Conservation (phyloP, 805 yeast species). For the Nakazawaea sp. region DNA sequence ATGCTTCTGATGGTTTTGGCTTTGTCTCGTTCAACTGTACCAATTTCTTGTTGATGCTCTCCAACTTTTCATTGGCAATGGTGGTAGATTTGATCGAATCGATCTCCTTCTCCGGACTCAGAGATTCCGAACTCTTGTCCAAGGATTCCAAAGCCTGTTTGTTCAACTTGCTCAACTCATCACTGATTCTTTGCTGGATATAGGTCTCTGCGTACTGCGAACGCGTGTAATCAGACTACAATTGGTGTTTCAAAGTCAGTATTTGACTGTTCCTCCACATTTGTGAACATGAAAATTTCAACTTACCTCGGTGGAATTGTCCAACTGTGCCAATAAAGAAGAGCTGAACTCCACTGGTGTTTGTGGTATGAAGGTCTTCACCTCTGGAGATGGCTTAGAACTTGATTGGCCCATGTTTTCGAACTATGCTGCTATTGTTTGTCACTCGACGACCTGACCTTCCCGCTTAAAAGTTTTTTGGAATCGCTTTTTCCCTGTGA, state of each 20-base stretch:
- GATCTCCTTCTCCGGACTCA: conserved; percentile 26
- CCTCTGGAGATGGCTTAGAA: conserved; percentile 47
- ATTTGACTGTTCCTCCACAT: too few relatives aligned
- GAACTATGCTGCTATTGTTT: too few relatives aligned
- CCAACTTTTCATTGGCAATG: conserved; percentile 25
- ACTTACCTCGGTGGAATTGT: conserved; percentile 47
- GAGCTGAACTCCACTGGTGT: conserved; percentile 66
- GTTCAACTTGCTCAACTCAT: conserved; percentile 49
- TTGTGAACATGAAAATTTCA: too few relatives aligned
- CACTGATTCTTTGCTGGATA: conserved; percentile 57
- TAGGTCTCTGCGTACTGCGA: conserved; percentile 61
- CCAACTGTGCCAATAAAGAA: conserved; percentile 56
- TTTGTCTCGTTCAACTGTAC: conserved; percentile 21
- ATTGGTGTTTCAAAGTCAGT: too few relatives aligned
- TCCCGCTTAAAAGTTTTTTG: too few relatives aligned
- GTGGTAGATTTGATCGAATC: conserved; percentile 16
- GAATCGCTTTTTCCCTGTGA: too few relatives aligned
- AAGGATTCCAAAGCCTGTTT: conserved; percentile 44
- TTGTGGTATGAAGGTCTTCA: conserved; percentile 58
- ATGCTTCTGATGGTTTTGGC: conserved; percentile 28
- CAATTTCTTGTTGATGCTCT: conserved; percentile 26
- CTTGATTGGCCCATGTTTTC: conserved; percentile 52
- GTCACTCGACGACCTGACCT: too few relatives aligned
- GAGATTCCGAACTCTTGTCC: conserved; percentile 39
- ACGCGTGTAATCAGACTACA: conserved; percentile 56